Base-by-base conservation (phyloP, 768 basidiomycete genomes). In the Coprinellus micaceus region DNA sequence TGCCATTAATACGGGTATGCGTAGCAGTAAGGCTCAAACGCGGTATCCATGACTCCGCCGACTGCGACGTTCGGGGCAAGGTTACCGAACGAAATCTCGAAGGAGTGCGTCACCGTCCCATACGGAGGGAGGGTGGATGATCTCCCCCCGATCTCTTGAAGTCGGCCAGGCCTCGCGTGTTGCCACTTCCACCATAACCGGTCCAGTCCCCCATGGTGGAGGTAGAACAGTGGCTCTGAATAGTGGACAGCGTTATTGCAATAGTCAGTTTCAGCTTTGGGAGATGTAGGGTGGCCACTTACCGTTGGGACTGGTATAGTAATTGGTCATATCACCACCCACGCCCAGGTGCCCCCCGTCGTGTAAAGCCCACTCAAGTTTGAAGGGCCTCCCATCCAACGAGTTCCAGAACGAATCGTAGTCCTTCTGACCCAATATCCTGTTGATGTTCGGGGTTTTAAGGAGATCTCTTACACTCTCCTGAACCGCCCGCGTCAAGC, bases 161-260 rank as follows among this genome's bases (percentile, higher is more conserved):
- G 19, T 37, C 49, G 33, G 28, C 9, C 22, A 10, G 10, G 19
- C 19, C 36, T 22, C 5, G 49, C 49, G n/a, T 51, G 49, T 30
- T 51, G 49, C 49, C 49, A 51, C 21, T 33, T 33, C 49, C 49
- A 51, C 49, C 49, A 51, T 7, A 51, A 17, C 4, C 49, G 29
- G 33, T 51, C 49, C 6, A 51, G n/a, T 12, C 49, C 49, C 30
- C 28, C 49, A 29, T 51, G 49, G 15, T 51, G 49, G 9, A 51
- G 33, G 49, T 51, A 51, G 49, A 51, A 51, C 11, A 51, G 6
- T 25, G 49, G 49, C 10, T 51, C 49, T 51, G 22, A n/a, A n/a
- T n/a, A n/a, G n/a, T n/a, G n/a, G n/a, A n/a, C n/a, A n/a, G n/a
- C n/a, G n/a, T n/a, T n/a, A n/a, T n/a, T n/a, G n/a, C n/a, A n/a